Evolutionary conservation across 2,329 filamentous ascomycete genomes (phyloP).

Genomic region (Colletotrichum truncatum): DNA sequence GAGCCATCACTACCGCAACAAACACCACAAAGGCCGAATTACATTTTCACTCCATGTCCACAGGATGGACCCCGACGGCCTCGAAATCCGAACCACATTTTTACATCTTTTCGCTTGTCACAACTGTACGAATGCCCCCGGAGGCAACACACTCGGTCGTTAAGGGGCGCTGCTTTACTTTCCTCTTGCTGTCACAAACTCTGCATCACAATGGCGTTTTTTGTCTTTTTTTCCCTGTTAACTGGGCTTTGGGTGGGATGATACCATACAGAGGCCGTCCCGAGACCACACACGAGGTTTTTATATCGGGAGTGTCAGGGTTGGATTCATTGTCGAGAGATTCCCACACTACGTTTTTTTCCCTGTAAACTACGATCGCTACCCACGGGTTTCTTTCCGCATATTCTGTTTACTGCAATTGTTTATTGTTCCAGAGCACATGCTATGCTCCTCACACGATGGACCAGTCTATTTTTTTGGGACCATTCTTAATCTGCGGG

Average conservation of each 20-base stretch:
- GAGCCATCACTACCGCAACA: background rate
- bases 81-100: background rate
- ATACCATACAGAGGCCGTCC: slow-evolving; percentile 28
- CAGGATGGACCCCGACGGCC: slow-evolving; percentile 6
- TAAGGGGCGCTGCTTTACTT: background rate
- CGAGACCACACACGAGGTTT: background rate
- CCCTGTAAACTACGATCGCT: slow-evolving; percentile 17
- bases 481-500: slow-evolving; percentile 9
- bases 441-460: background rate
- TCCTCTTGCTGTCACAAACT: slow-evolving; percentile 1
- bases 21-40: background rate
- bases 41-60: background rate
- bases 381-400: slow-evolving; percentile 8
- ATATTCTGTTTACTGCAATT: background rate
- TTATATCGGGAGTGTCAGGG: background rate
- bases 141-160: slow-evolving; percentile 17
- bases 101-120: too few species aligned
- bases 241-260: slow-evolving; percentile 6
- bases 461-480: background rate
- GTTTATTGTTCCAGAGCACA: background rate
- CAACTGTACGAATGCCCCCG: slow-evolving; percentile 19
- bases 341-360: background rate
- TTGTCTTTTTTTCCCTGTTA: background rate
- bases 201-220: slow-evolving; percentile 25
- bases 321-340: slow-evolving; percentile 7